Evolutionary conservation across 306 rosid species (phyloP), one percentile per base, ranked within the genome.

Genomic region (Acacia confusa): DNA sequence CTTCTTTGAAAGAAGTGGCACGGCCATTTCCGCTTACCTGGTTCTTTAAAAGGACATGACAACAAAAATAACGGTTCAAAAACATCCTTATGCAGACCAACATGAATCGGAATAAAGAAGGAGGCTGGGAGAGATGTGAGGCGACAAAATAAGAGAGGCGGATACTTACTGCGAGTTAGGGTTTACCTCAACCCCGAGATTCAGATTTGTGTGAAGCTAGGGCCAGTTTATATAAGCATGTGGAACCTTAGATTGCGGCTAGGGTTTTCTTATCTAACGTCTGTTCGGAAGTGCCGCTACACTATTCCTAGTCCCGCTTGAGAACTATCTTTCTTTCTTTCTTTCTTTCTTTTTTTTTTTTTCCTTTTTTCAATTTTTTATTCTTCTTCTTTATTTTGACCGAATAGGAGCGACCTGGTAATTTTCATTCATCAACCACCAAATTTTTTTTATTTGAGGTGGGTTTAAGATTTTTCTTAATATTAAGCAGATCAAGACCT

Each of bases 1-100:
- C 83, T 85, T 74, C 88, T 91, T 89, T 67, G 90, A 66, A 78
- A 89, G 83, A 85, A 91, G 78, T 47, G 96, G 93, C 2, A 91
- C 96, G 38, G 92, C 93, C 96, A 91, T 78, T 34, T 65, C 40
- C 2, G 24, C 79, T 75, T 38, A 57, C 69, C 79, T 22, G 38
- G 6, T 12, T 27, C 7, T 78, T 34, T 22, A 38, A 25, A 52
- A 63, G 0, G 0, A 1, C 7, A 17, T 43, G 36, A 22, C 11
- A 17, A 22, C 0, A 13, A 16, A 6, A 60, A 10, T 9, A 9
- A 8, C 45, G 2, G 3, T 9, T 50, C 44, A 71, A 38, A 19
- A 0, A 50, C n/a, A 44, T 55, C 4, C 2, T 17, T 19, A 9
- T 38, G 2, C 32, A 16, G 58, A 65, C 25, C n/a, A 25, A 45